Evolutionary conservation across 108 stramenopile genomes (phyloP), one percentile per base, ranked within the genome.

Genomic region (Hondaea fermentalgiana): DNA sequence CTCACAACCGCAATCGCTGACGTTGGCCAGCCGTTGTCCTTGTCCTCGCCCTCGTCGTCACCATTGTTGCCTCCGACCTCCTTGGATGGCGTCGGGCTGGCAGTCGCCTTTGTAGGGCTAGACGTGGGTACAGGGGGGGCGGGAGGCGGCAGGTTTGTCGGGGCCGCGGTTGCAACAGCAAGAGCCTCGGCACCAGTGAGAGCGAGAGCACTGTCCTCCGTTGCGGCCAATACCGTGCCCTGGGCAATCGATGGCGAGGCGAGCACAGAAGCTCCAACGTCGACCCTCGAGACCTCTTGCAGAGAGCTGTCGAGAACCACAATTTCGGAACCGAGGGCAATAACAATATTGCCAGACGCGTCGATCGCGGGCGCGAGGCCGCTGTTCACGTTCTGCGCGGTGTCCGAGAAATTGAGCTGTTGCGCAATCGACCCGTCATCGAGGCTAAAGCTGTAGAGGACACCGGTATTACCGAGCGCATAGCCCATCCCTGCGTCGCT

Each of bases 131-230:
- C 28, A 42, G 91, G 44, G 71, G 90, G n/a, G 59, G 87, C 47
- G 91, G 91, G 21, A 87, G 90, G 60, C 60, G 92, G 21, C 58
- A 58, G 44, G 49, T 90, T 59, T 47, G 90, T 44, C 43, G 90
- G n/a, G 88, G 89, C 5, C 59, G 91, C 5, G 59, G 51, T 49
- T 19, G 90, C 88, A 8, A 69, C 64, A 17, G 14, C 25, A 23
- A 69, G 35, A 8, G 25, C 21, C 45, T 83, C 45, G 3, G 76
- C 45, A 23, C 49, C 76, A 28, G 49, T 45, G 16, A 45, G 76
- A 35, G 51, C 6, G 6, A 83, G 6, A 12, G 76, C 76, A 83
- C 19, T 23, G 51, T 47, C 45, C 76, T 83, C 51, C 17, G 76
- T 53, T 12, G 76, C 19, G 16, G 3, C 51, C 43, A 83, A 23